These are phyloP conservation scores for Tieghemiomyces parasiticus DNA, from an alignment of 192 early-diverging fungal genomes.

Conservation along the genomic window DNA sequence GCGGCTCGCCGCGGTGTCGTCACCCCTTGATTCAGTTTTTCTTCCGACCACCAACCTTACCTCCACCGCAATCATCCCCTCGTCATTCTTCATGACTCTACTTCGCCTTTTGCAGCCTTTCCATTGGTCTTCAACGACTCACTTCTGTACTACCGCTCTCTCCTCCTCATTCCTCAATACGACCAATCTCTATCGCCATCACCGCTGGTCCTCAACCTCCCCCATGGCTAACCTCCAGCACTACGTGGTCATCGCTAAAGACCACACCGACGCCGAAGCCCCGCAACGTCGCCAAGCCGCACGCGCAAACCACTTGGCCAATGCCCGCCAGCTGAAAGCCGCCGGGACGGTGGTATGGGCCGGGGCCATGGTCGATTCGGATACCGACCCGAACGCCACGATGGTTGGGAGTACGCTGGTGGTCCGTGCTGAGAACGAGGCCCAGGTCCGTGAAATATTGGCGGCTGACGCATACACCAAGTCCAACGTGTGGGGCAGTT, in stretches of 20 bases:
- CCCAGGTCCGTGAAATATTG: background rate
- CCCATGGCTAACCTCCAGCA: too few relatives aligned
- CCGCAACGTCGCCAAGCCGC: background rate
- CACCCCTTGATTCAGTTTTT: too few relatives aligned
- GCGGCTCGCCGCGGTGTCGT: too few relatives aligned
- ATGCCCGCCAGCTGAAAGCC: background rate
- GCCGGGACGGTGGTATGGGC: background rate
- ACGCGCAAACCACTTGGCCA: background rate
- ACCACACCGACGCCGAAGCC: background rate
- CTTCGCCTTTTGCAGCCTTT: too few relatives aligned
- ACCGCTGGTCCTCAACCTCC: too few relatives aligned
- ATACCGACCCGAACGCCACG: background rate
- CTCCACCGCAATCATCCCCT: too few relatives aligned
- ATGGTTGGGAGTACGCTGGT: background rate
- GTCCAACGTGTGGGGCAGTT: background rate
- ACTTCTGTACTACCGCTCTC: too few relatives aligned
- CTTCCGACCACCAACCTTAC: too few relatives aligned
- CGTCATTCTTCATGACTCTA: too few relatives aligned
- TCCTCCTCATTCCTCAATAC: too few relatives aligned
- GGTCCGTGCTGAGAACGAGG: background rate
- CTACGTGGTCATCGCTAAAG: background rate
- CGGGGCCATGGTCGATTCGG: background rate
- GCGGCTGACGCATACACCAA: background rate
- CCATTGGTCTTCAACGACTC: too few relatives aligned
- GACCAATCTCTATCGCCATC: too few relatives aligned